Conservation (phyloP, 1,139 yeast species). For the Eremothecium sinecaudum region DNA sequence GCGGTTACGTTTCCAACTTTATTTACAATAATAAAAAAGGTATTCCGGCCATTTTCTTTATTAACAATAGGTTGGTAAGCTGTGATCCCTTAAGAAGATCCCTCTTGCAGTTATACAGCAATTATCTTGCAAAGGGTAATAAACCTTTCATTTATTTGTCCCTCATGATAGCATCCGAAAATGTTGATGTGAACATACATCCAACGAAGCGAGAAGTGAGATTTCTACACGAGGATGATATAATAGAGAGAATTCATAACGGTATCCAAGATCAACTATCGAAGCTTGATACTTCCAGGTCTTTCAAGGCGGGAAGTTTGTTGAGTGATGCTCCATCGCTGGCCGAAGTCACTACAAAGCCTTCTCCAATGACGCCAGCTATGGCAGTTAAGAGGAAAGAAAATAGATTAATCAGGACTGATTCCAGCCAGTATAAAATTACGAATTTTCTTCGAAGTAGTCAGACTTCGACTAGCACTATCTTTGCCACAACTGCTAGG, state of each 20-base stretch:
- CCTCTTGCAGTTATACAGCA: conserved; percentile 50
- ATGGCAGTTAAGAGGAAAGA: conserved; percentile 38
- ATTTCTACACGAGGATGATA: conserved; percentile 78
- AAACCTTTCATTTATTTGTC: conserved; percentile 72
- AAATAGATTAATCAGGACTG: conserved; percentile 65
- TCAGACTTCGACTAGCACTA: conserved; percentile 11
- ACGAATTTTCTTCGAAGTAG: conserved; percentile 35
- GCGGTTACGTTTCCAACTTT: conserved; percentile 63
- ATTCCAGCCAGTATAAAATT: conserved; percentile 54
- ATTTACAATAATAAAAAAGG: conserved; percentile 63
- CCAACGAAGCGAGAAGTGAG: conserved; percentile 93
- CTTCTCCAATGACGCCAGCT: conserved; percentile 10
- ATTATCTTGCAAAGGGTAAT: conserved; percentile 70
- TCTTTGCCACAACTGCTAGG: not conserved
- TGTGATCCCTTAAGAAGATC: conserved; percentile 77
- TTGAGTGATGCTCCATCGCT: conserved; percentile 9
- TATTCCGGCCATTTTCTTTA: conserved; percentile 64
- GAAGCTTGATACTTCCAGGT: conserved; percentile 58
- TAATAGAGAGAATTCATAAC: conserved; percentile 51
- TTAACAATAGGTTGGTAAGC: conserved; percentile 71
- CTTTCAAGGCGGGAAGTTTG: conserved; percentile 48
- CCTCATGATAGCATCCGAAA: conserved; percentile 52
- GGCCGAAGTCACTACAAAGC: not conserved
- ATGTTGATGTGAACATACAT: conserved; percentile 87
- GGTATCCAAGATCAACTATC: conserved; percentile 44